Conservation (phyloP, 2,329 filamentous ascomycete genomes). For the Diaporthe destruens region DNA sequence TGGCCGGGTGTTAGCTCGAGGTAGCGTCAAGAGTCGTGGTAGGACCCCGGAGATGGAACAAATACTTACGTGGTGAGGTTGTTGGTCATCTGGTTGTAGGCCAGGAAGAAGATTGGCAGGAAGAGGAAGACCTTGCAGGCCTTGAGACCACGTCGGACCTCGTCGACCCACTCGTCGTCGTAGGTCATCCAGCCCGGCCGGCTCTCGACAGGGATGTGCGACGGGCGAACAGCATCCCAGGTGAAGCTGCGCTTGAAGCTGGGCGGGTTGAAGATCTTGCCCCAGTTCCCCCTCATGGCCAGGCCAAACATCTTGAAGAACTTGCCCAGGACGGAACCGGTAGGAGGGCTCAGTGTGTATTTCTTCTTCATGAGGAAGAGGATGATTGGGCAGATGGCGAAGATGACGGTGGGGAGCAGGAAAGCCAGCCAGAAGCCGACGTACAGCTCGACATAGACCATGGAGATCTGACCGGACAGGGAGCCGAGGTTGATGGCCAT, state of each 20-base stretch:
- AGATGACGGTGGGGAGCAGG: slow-evolving; percentile 75
- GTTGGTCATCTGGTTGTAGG: slow-evolving; percentile 71
- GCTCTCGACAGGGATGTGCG: slow-evolving; percentile 64
- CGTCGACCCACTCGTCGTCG: slow-evolving; percentile 86
- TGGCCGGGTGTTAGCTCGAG: slow-evolving; percentile 12
- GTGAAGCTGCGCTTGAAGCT: slow-evolving; percentile 65
- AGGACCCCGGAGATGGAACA: too few relatives aligned
- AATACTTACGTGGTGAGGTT: slow-evolving; percentile 62
- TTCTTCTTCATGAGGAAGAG: slow-evolving; percentile 68
- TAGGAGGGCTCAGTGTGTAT: slow-evolving; percentile 71
- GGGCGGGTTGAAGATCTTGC: slow-evolving; percentile 32
- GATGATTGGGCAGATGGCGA: slow-evolving; percentile 72
- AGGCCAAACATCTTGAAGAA: slow-evolving; percentile 71
- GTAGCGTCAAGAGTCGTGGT: not conserved
- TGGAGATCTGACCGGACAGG: slow-evolving; percentile 71
- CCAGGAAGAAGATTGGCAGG: slow-evolving; percentile 73
- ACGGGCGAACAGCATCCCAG: slow-evolving; percentile 79
- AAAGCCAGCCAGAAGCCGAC: slow-evolving; percentile 81
- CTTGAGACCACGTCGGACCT: slow-evolving; percentile 77
- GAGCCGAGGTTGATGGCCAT: slow-evolving; percentile 79
- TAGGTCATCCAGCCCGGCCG: slow-evolving; percentile 83
- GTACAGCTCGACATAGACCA: slow-evolving; percentile 80
- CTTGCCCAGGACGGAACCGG: slow-evolving; percentile 77
- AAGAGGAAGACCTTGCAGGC: slow-evolving; percentile 80
- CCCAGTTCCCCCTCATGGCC: slow-evolving; percentile 55